Base-by-base conservation (phyloP, 1,284 basidiomycete genomes). In the Apiotrichum veenhuisii region DNA sequence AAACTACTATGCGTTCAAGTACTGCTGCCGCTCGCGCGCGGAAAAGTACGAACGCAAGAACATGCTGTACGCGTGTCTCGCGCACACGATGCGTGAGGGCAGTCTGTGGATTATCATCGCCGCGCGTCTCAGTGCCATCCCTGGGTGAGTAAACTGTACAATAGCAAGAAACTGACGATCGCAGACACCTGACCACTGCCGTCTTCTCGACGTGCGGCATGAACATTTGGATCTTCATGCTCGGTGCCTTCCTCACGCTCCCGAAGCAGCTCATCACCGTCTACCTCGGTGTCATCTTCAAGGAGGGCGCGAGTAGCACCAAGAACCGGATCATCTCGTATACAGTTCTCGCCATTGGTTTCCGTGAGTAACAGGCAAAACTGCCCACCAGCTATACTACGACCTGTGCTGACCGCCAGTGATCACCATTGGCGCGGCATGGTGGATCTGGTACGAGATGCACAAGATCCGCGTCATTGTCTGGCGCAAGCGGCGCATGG, bases 191-290 rank as follows among this genome's bases (percentile, higher is more conserved):
- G 20, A 60, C 61, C 23, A 63, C 88, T 1, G 87, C 86, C 18
- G 82, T 90, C 4, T 91, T 91, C 73, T 83, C 88, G 0, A 87
- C 87, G 0, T 88, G 86, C 68, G 87, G 87, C 41, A 89, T 89
- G 85, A 78, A 78, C 55, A 83, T 91, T 62, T 80, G 84, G 69
- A 79, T 85, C 22, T 90, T 89, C 73, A 43, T 61, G n/a, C 63
- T 88, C 17, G 87, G 88, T 4, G 85, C 87, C 1, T 77, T 89
- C 50, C 76, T 91, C 14, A 88, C 87, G 2, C 70, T 89, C 60
- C 89, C 89, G 2, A 91, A 91, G 69, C 79, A 80, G 71, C 82
- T 88, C 62, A 80, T 85, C 57, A 84, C 84, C 11, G 87, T 89
- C 3, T 89, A 88, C 67, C 80, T 88, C 30, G 87, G 87, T 42